Base-by-base conservation (phyloP, 371 early-diverging fungal species). In the Blastocladiella emersonii region DNA sequence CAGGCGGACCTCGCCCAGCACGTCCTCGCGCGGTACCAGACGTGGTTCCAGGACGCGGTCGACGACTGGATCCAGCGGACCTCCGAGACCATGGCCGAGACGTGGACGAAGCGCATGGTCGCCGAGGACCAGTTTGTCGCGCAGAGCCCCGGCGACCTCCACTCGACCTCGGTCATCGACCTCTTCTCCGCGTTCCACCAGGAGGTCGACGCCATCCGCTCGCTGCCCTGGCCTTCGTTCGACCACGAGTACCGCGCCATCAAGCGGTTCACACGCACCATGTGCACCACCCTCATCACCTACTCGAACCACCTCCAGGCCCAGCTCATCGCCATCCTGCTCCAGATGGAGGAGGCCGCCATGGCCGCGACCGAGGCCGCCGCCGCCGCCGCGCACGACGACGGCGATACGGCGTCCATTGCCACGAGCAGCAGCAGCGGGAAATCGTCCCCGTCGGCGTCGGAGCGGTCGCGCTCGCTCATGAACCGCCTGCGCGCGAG, bases 101-200 rank as follows among this genome's bases (percentile, higher is more conserved):
- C 7, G 12, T 59, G 59, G 59, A 59, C 59, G 32, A n/a, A 37
- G 25, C 37, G 43, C 19, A 43, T 43, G 43, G 32, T 59, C 25
- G 59, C n/a, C 5, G 27, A 34, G 15, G 59, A 59, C 36, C n/a
- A 34, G 27, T 59, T 59, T 21, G 12, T 25, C 25, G 41, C 59
- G 17, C 35, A 23, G 21, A n/a, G 48, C 25, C 25, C 17, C 34
- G 57, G 30, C 21, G 30, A 34, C 41, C 10, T 15, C 25, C 23
- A n/a, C 30, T 59, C 59, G 43, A 59, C 59, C 17, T 59, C 59
- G n/a, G 59, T 59, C 21, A 21, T 43, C 13, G 59, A 59, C 32
- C 23, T 59, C 30, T 59, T 59, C 27, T 41, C 59, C 7, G 37
- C 59, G 27, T 37, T 59, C 30, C 59, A 59, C 59, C 59, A 59